Percentiles rank a stretch among this genome's conserved stretches.
These are phyloP conservation scores for Dillenia suffruticosa DNA, from an alignment of 164 flowering plant species.

Conservation along the genomic window DNA sequence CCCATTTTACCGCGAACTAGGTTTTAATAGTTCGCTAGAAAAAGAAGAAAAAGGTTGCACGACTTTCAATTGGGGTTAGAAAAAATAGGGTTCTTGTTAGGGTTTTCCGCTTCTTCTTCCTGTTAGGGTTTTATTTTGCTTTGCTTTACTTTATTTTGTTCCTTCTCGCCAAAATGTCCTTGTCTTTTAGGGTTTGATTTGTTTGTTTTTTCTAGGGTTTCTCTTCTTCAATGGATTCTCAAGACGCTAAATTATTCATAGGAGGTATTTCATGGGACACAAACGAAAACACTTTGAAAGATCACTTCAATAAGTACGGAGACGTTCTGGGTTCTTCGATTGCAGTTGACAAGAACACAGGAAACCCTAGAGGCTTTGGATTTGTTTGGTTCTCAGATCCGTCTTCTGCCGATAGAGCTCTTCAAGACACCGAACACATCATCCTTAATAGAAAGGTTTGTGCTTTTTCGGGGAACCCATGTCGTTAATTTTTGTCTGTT, in stretches of 20 bases:
- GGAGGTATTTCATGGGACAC: conserved; percentile 70
- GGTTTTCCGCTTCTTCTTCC: too few relatives aligned
- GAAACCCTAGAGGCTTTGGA: conserved; percentile 56
- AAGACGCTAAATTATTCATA: conserved; percentile 53
- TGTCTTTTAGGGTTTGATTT: not conserved
- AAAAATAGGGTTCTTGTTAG: too few relatives aligned
- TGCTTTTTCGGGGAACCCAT: not conserved
- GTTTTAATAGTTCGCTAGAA: too few relatives aligned
- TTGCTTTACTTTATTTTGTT: too few relatives aligned
- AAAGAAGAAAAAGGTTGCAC: too few relatives aligned
- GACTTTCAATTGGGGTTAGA: too few relatives aligned
- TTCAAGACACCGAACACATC: conserved; percentile 42
- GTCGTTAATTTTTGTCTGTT: not conserved
- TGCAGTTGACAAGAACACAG: conserved; percentile 37
- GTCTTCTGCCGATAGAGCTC: conserved; percentile 45
- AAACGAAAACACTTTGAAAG: conserved; percentile 40
- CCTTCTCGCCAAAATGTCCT: too few relatives aligned
- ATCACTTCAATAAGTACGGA: conserved; percentile 58
- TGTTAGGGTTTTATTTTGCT: too few relatives aligned
- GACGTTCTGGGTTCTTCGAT: conserved; percentile 34
- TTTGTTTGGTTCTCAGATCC: conserved; percentile 60
- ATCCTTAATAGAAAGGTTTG: conserved; percentile 57
- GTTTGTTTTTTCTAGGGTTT: conserved; percentile 17
- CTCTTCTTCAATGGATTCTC: conserved; percentile 29
- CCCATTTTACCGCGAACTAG: too few relatives aligned